Evolutionary conservation across 768 basidiomycete genomes (phyloP).

Genomic region (Xanthoconium stramineum): DNA sequence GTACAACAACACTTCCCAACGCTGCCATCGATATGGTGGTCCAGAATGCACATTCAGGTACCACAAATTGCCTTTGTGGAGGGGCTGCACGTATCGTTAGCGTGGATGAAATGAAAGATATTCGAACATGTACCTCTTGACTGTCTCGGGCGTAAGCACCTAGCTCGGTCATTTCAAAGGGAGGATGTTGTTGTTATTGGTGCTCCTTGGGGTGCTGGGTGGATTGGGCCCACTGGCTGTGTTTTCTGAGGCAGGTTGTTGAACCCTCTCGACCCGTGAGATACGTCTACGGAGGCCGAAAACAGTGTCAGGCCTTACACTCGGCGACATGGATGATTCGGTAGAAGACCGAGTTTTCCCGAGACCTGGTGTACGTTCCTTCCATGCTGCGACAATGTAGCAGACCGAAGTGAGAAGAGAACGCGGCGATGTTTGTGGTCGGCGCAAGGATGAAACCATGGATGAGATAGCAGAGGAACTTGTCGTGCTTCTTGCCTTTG

Average conservation of each 20-base stretch:
- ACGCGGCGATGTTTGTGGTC: slow-evolving; percentile 63
- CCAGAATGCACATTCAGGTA: slow-evolving; percentile 89
- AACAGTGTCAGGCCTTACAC: slow-evolving; percentile 23
- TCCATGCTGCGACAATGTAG: slow-evolving; percentile 79
- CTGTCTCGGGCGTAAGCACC: slow-evolving; percentile 40
- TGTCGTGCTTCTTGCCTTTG: slow-evolving; percentile 30
- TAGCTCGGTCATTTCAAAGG: slow-evolving; percentile 47
- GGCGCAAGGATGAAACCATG: slow-evolving; percentile 51
- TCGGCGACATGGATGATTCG: slow-evolving; percentile 40
- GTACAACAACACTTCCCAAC: slow-evolving; percentile 79
- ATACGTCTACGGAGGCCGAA: slow-evolving; percentile 35
- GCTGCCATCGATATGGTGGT: slow-evolving; percentile 75
- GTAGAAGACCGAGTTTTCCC: slow-evolving; percentile 35
- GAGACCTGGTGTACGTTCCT: slow-evolving; percentile 60
- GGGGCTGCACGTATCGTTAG: slow-evolving; percentile 52
- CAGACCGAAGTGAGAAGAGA: slow-evolving; percentile 72
- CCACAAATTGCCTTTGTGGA: slow-evolving; percentile 83
- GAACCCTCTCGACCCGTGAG: slow-evolving; percentile 23
- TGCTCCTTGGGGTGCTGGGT: slow-evolving; percentile 28
- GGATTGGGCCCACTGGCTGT: slow-evolving; percentile 5
- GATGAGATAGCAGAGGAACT: slow-evolving; percentile 35
- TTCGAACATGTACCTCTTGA: slow-evolving; percentile 38
- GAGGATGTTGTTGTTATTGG: slow-evolving; percentile 36
- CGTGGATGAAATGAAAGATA: neutral
- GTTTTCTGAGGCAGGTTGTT: slow-evolving; percentile 13